Conservation (phyloP, 2,329 filamentous ascomycete genomes). For the Xylariales sp. region DNA sequence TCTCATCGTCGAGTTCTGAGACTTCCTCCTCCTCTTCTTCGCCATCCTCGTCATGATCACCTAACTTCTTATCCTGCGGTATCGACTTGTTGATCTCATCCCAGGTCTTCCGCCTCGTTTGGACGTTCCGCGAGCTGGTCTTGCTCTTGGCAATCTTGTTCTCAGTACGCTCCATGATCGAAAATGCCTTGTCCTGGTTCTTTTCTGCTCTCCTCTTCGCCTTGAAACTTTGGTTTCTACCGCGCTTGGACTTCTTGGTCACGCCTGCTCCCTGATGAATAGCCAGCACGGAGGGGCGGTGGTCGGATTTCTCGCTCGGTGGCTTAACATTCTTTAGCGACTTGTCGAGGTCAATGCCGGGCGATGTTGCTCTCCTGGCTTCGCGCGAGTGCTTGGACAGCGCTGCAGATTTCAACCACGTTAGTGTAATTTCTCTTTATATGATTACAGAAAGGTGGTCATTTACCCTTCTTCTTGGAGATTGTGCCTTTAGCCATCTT, state of each 20-base stretch:
- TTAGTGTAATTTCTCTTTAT: conserved; percentile 9
- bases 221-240: conserved; percentile 52
- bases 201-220: conserved; percentile 54
- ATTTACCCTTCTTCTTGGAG: conserved; percentile 27
- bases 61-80: conserved; percentile 11
- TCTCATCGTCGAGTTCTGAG: conserved; percentile 18
- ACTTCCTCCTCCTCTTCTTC: conserved; percentile 12
- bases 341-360: conserved; percentile 67
- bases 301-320: conserved; percentile 41
- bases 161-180: conserved; percentile 54
- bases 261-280: conserved; percentile 65
- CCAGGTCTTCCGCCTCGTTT: conserved; percentile 50
- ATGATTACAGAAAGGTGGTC: neutral
- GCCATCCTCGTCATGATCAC: conserved; percentile 10
- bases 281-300: conserved; percentile 63
- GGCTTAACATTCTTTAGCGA: conserved; percentile 58
- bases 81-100: conserved; percentile 50
- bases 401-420: too few relatives aligned
- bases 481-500: conserved; percentile 30
- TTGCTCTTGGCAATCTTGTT: conserved; percentile 53
- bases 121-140: conserved; percentile 39
- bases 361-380: conserved; percentile 67
- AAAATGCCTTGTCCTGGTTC: conserved; percentile 54
- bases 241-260: conserved; percentile 59
- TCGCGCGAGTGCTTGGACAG: conserved; percentile 69